phyloP scores from a whole-genome alignment of 108 stramenopile species.

The Nitzschia inconspicua region DNA sequence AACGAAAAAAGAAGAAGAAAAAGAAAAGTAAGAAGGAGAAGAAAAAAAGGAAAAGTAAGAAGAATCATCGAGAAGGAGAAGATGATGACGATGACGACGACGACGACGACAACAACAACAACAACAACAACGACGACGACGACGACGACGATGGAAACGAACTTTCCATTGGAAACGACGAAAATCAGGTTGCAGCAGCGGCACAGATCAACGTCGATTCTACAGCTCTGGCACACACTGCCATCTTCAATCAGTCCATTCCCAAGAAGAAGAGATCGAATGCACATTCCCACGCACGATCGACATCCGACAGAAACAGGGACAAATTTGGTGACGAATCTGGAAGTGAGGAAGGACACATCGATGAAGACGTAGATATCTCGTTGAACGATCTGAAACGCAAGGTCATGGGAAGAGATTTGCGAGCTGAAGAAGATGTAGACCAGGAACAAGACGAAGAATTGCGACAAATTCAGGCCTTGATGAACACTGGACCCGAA shows the following conservation, averaged over 20 bases:
- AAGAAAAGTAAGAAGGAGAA: no score
- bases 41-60: no score
- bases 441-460: not conserved
- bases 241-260: not conserved
- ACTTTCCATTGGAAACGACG: not conserved
- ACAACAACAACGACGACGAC: not conserved
- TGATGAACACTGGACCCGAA: not conserved
- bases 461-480: not conserved
- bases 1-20: no score
- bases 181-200: not conserved
- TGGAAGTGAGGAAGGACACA: not conserved
- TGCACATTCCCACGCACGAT: no score
- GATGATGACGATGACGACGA: not conserved
- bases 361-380: not conserved
- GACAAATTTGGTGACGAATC: not conserved
- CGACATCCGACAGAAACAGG: no score
- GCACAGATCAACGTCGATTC: not conserved
- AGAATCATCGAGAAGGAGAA: no score
- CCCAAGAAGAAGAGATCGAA: not conserved
- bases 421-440: not conserved
- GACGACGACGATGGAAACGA: not conserved
- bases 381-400: slow-evolving; percentile 4
- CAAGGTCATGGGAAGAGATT: slow-evolving; percentile 7
- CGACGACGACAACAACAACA: not conserved
- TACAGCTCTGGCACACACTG: not conserved